These are phyloP conservation scores for Rhododendron kiyosumense DNA, from an alignment of 148 eudicot species.

Conservation along the genomic window DNA sequence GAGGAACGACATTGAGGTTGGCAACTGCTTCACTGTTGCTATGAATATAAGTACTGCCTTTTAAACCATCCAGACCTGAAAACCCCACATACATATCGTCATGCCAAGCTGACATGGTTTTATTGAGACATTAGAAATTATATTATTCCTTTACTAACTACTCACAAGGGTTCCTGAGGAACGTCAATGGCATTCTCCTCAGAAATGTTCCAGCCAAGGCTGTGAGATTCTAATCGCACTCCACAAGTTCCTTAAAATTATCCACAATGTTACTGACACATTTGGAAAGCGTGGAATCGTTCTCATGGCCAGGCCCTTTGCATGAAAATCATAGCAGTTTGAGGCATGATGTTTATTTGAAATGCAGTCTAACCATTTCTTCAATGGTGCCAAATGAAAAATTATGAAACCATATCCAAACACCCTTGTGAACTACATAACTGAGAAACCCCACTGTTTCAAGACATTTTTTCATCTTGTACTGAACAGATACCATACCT, in stretches of 20 bases:
- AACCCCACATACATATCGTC: constrained; percentile 4
- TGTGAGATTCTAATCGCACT: not conserved
- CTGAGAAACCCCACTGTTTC: not conserved
- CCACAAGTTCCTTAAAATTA: not conserved
- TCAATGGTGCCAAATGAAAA: not conserved
- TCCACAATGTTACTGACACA: not conserved
- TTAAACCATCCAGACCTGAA: constrained; percentile 18
- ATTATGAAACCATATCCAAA: not conserved
- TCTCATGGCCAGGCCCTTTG: too few species aligned
- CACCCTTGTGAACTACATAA: not conserved
- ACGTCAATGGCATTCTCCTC: not conserved
- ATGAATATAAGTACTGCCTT: constrained; percentile 5
- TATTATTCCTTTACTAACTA: not conserved
- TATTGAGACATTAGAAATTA: not conserved
- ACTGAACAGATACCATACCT: not conserved
- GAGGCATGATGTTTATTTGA: not conserved
- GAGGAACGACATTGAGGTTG: not conserved
- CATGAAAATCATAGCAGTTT: not conserved
- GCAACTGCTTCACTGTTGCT: not conserved
- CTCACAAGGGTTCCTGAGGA: not conserved
- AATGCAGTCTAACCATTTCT: not conserved
- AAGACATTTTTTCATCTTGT: not conserved
- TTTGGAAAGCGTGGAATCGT: not conserved
- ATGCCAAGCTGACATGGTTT: not conserved
- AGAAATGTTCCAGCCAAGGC: not conserved